Evolutionary conservation across 1,139 yeast species (phyloP).

Genomic region (Wickerhamomyces sp.): DNA sequence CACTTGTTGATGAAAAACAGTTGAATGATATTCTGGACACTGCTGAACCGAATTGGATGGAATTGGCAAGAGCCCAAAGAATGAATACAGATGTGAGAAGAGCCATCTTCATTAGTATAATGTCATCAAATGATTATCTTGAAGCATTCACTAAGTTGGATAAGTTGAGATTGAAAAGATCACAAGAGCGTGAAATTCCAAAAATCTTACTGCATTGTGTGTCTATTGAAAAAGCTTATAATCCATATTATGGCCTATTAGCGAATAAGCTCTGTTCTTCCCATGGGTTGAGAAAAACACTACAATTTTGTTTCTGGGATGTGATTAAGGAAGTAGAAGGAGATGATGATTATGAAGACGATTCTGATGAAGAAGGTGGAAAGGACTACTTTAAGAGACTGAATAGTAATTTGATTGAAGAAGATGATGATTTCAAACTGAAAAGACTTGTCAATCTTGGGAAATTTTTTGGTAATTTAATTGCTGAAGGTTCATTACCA

Average conservation of each 20-base stretch:
- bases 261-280: conserved; percentile 75
- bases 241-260: conserved; percentile 84
- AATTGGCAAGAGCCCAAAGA: conserved; percentile 76
- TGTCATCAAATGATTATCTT: conserved; percentile 90
- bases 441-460: conserved; percentile 68
- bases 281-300: conserved; percentile 66
- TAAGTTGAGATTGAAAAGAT: conserved; percentile 68
- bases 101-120: conserved; percentile 86
- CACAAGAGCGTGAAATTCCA: conserved; percentile 89
- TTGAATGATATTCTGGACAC: conserved; percentile 23
- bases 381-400: conserved; percentile 22
- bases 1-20: conserved; percentile 26
- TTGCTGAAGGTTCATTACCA: conserved; percentile 69
- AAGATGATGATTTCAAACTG: conserved; percentile 46
- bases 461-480: conserved; percentile 67
- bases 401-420: conserved; percentile 27
- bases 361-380: conserved; percentile 29
- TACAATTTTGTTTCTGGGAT: conserved; percentile 92
- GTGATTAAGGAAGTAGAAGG: conserved; percentile 68
- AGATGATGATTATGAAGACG: conserved; percentile 38
- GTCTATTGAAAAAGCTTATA: conserved; percentile 75
- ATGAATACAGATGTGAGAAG: conserved; percentile 96
- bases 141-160: conserved; percentile 84
- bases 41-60: conserved; percentile 76
- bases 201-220: conserved; percentile 82